phyloP scores from a whole-genome alignment of 352 stramenopile genomes.

The Globisporangium nagaii region DNA sequence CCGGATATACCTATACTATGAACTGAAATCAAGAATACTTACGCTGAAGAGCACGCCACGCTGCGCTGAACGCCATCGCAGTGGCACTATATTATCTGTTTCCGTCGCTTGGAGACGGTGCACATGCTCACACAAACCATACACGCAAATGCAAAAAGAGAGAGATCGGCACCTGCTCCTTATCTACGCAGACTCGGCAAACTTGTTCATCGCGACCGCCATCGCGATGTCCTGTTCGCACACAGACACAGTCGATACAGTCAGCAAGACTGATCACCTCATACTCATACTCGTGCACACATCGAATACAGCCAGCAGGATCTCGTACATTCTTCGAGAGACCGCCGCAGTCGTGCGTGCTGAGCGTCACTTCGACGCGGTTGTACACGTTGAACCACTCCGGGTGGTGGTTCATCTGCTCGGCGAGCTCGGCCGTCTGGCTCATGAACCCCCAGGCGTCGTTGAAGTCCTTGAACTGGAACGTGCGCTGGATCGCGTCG shows the following conservation, averaged over 20 bases:
- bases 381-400: slow-evolving; percentile 99
- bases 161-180: not conserved
- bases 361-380: slow-evolving; percentile 93
- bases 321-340: slow-evolving; percentile 84
- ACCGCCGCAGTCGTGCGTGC: slow-evolving; percentile 94
- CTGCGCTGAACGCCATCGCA: too few species aligned
- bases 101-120: too few species aligned
- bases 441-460: slow-evolving; percentile 82
- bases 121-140: too few species aligned
- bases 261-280: too few species aligned
- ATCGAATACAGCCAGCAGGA: not conserved
- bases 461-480: slow-evolving; percentile 84
- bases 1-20: too few species aligned
- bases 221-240: slow-evolving; percentile 48
- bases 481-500: slow-evolving; percentile 81
- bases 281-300: not conserved
- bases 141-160: slow-evolving; percentile 3
- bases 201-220: slow-evolving; percentile 73
- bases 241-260: not conserved
- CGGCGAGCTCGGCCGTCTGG: slow-evolving; percentile 58
- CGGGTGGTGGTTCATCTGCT: slow-evolving; percentile 95
- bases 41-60: too few species aligned
- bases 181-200: slow-evolving; percentile 19
- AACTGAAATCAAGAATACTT: too few species aligned
- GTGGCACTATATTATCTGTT: too few species aligned